phyloP scores from a whole-genome alignment of 495 filamentous ascomycete species.

The Rusavskia elegans region DNA sequence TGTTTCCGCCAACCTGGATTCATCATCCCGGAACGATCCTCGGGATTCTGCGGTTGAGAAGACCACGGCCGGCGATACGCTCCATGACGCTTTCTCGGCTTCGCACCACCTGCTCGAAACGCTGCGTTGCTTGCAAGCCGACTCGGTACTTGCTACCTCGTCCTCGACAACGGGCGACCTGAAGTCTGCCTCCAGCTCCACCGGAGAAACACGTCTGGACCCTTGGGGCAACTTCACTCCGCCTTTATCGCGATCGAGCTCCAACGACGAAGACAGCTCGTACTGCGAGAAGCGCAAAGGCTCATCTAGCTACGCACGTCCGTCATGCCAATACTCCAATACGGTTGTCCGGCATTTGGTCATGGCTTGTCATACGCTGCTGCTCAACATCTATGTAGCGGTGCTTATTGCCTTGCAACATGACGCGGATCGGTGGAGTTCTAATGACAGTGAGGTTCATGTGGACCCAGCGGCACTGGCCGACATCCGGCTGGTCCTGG shows the following conservation, averaged over 20 bases:
- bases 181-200: neutral
- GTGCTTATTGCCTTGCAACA: constrained; percentile 5
- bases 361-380: constrained; percentile 4
- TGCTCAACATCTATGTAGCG: constrained; percentile 7
- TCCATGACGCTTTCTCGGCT: constrained; percentile 9
- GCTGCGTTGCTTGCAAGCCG: constrained; percentile 2
- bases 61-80: neutral
- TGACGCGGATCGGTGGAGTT: neutral
- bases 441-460: neutral
- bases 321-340: constrained; percentile 1
- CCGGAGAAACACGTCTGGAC: neutral
- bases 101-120: constrained; percentile 9
- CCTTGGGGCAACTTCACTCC: neutral
- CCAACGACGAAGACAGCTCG: neutral
- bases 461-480: constrained; percentile 1
- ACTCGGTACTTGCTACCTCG: neutral
- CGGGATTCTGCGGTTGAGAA: neutral
- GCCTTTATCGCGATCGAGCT: neutral
- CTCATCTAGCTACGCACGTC: neutral
- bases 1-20: neutral
- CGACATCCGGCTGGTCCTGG: constrained; percentile 6
- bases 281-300: neutral
- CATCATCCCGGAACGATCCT: neutral
- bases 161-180: neutral
- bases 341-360: constrained; percentile 6